Evolutionary conservation across 2,329 filamentous ascomycete genomes (phyloP).

Genomic region (Mycosphaerelloides madeirae): DNA sequence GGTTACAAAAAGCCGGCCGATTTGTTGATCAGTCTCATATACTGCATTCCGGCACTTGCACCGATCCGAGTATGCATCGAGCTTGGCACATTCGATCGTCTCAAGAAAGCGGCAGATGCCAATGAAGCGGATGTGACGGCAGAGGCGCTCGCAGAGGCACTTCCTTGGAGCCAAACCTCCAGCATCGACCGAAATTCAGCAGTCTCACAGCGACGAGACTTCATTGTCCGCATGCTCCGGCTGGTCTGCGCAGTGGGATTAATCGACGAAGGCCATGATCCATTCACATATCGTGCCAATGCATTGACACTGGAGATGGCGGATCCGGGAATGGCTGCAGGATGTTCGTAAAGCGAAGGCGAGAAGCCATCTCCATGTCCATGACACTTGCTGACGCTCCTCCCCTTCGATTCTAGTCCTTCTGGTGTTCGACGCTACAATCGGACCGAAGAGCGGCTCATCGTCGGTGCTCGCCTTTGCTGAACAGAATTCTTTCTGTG

Average conservation of each 20-base stretch:
- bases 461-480: conserved; percentile 1
- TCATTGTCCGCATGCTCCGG: conserved; percentile 11
- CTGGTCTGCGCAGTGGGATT: conserved; percentile 3
- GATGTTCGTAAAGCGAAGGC: no score
- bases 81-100: neutral
- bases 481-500: conserved; percentile 1
- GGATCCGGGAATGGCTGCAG: conserved; percentile 8
- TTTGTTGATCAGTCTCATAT: neutral
- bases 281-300: conserved; percentile 6
- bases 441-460: conserved; percentile 8
- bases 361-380: no score
- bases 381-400: no score
- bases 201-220: conserved; percentile 3
- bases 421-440: conserved; percentile 7
- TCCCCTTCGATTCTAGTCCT: no score
- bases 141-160: neutral
- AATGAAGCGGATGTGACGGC: neutral
- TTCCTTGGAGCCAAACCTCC: neutral
- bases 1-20: neutral
- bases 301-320: conserved; percentile 9
- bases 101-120: neutral
- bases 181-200: neutral
- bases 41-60: neutral
- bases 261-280: conserved; percentile 3
- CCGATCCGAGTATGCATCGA: neutral